Evolutionary conservation across 176 grass and related monocot genomes (phyloP).

Genomic region (Lolium multiflorum): DNA sequence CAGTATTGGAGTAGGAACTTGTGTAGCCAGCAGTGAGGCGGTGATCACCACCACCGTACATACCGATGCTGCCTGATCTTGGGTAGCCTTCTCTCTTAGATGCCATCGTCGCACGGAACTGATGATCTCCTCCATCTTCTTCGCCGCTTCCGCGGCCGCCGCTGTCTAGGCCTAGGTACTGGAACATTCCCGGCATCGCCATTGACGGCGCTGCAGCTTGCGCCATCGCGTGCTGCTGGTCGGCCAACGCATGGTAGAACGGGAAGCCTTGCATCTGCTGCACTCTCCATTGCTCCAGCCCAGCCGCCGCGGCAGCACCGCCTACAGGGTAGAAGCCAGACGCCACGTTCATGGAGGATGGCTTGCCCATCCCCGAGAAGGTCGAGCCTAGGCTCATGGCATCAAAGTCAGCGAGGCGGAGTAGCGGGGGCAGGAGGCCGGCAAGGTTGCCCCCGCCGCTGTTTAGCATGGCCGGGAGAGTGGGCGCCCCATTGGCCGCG

Average conservation of each 20-base stretch:
- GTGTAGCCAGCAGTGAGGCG: constrained; percentile 41
- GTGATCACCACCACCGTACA: constrained; percentile 49
- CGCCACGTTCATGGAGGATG: constrained; percentile 5
- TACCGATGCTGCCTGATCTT: constrained; percentile 22
- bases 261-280: constrained; percentile 72
- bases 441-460: constrained; percentile 41
- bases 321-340: constrained; percentile 32
- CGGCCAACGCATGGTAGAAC: constrained; percentile 57
- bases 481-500: not conserved
- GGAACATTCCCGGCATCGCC: constrained; percentile 56
- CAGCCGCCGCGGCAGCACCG: not conserved
- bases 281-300: constrained; percentile 58
- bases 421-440: constrained; percentile 56
- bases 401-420: constrained; percentile 63
- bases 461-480: constrained; percentile 38
- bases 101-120: constrained; percentile 36
- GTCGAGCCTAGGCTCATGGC: constrained; percentile 58
- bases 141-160: not conserved
- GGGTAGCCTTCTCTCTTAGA: constrained; percentile 45
- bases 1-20: constrained; percentile 41
- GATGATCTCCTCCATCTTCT: constrained; percentile 32
- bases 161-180: constrained; percentile 5
- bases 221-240: constrained; percentile 39
- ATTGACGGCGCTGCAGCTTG: constrained; percentile 27
- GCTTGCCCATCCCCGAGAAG: constrained; percentile 51